These are phyloP conservation scores for Cornus suecica DNA, from an alignment of 148 eudicot genomes.

Conservation along the genomic window DNA sequence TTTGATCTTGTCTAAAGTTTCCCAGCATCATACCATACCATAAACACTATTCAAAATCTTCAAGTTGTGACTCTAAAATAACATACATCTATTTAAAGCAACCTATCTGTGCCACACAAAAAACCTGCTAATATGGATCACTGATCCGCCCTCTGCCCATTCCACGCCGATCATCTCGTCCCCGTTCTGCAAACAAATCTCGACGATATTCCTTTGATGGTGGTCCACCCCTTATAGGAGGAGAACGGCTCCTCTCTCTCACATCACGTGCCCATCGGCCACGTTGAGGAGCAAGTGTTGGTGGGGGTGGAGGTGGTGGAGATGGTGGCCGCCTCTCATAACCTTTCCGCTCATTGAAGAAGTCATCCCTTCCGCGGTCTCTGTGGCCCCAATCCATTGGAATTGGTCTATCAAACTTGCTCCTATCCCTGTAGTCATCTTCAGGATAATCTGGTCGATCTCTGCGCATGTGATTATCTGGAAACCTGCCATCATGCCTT, in stretches of 20 bases:
- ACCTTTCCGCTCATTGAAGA: constrained; percentile 59
- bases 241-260: constrained; percentile 78
- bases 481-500: constrained; percentile 66
- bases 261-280: constrained; percentile 61
- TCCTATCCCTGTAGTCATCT: constrained; percentile 62
- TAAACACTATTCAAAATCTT: neutral
- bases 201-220: constrained; percentile 57
- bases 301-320: constrained; percentile 40
- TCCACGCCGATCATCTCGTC: constrained; percentile 69
- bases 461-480: constrained; percentile 54
- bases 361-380: constrained; percentile 50
- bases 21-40: neutral
- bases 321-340: constrained; percentile 64
- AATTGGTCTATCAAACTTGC: constrained; percentile 59
- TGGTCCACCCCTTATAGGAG: constrained; percentile 61
- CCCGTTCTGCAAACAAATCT: constrained; percentile 57
- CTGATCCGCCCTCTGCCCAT: constrained; percentile 49
- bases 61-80: neutral
- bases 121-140: constrained; percentile 36
- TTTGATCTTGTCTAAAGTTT: neutral
- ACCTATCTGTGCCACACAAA: neutral
- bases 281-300: constrained; percentile 35
- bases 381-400: constrained; percentile 60
- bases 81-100: neutral
- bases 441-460: constrained; percentile 65